Evolutionary conservation across 768 basidiomycete genomes (phyloP), one percentile per base, ranked within the genome.

Genomic region (Rhizopogon rudus): DNA sequence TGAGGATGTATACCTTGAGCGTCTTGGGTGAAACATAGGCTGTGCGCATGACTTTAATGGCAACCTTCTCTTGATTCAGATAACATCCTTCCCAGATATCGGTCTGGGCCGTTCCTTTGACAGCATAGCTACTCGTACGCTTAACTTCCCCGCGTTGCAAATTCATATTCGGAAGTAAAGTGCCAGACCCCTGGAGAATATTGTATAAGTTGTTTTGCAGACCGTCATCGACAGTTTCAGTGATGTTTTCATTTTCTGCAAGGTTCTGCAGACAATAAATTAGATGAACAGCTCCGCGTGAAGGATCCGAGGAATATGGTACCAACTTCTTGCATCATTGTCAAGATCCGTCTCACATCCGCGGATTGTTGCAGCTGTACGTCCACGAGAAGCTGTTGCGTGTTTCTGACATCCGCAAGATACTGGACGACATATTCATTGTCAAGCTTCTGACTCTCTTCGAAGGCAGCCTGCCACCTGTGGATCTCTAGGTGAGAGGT

Each of bases 41-140:
- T 8, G 80, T 76, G 31, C 82, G 77, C 29, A 84, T 67, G 8
- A 77, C 74, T 61, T 82, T 83, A 63, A 84, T 78, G 1, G 80
- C 79, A 6, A 83, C 82, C 56, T 80, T 81, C 59, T 82, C 78
- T 50, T 74, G 69, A 28, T 72, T 71, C 1, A 84, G 73, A 67
- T 81, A 84, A 10, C 78, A 25, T 3, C 83, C 83, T 63, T 83
- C 80, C 73, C 73, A 73, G 43, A 81, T 76, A 64, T 81, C 82
- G 73, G 81, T 81, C 3, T 76, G 74, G 9, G 75, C 72, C 13
- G 76, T 80, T 29, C 80, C 80, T 43, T 75, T 75, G 41, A 81
- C 74, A 7, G 82, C 80, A 49, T 76, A 75, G 20, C 74, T 65
- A n/a, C 79, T 76, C 29, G 79, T 66, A 56, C 79, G 72, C n/a